Evolutionary conservation across 306 rosid species (phyloP).

Genomic region (Medicago lupulina): DNA sequence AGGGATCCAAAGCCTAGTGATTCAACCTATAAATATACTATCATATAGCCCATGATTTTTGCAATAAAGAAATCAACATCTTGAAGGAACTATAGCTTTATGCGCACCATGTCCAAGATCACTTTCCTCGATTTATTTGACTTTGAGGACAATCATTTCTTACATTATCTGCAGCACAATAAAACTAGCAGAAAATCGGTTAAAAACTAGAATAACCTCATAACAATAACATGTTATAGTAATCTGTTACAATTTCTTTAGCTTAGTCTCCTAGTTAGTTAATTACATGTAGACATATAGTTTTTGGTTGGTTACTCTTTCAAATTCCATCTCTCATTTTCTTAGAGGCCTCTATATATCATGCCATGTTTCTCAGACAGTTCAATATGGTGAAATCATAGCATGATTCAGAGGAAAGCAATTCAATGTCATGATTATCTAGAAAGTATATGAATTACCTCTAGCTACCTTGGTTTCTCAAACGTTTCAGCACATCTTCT

Average conservation of each 20-base stretch:
- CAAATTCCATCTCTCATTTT: too few species aligned
- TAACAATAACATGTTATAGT: too few species aligned
- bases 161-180: not conserved
- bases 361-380: too few species aligned
- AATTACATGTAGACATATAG: too few species aligned
- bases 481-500: constrained; percentile 64
- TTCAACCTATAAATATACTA: too few species aligned
- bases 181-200: not conserved
- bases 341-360: too few species aligned
- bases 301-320: not conserved
- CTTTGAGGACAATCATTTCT: not conserved
- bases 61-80: too few species aligned
- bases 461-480: constrained; percentile 51
- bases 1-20: too few species aligned
- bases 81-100: too few species aligned
- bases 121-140: not conserved
- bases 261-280: not conserved
- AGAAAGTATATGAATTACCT: constrained; percentile 24
- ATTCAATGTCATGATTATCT: not conserved
- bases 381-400: too few species aligned
- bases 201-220: not conserved
- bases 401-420: not conserved
- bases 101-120: too few species aligned
- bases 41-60: too few species aligned
- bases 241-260: not conserved